Conservation (phyloP, 306 rosid genomes). For the Cucumis cinereus region DNA sequence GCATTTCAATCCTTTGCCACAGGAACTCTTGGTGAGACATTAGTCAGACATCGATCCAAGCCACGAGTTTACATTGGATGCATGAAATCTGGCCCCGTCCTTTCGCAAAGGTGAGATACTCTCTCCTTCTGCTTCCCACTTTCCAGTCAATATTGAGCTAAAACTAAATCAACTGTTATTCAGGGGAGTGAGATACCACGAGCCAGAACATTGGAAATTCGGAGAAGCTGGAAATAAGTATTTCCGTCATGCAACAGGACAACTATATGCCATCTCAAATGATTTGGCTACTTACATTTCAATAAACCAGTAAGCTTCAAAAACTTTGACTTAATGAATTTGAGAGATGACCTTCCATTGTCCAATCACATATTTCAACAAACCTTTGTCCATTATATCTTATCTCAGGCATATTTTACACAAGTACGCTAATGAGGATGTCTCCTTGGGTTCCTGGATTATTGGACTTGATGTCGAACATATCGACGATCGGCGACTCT, state of each 20-base stretch:
- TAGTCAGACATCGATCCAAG: slow-evolving; percentile 70
- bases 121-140: neutral
- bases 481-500: slow-evolving; percentile 84
- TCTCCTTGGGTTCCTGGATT: slow-evolving; percentile 93
- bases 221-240: slow-evolving; percentile 96
- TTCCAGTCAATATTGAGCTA: neutral
- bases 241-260: slow-evolving; percentile 99
- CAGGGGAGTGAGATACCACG: slow-evolving; percentile 99
- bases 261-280: slow-evolving; percentile 83
- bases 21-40: slow-evolving; percentile 93
- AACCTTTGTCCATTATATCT: neutral
- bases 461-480: slow-evolving; percentile 91
- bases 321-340: neutral
- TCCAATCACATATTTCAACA: neutral
- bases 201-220: slow-evolving; percentile 92
- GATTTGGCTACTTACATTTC: slow-evolving; percentile 86
- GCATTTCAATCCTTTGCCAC: slow-evolving; percentile 7
- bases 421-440: slow-evolving; percentile 96
- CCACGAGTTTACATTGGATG: slow-evolving; percentile 84
- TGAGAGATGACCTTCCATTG: neutral
- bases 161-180: slow-evolving; percentile 1
- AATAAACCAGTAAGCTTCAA: slow-evolving; percentile 59
- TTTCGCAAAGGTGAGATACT: slow-evolving; percentile 59
- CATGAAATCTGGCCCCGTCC: slow-evolving; percentile 99
- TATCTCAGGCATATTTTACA: slow-evolving; percentile 71